Conservation (phyloP, 192 early-diverging fungal species). For the Rhizoclosmatium globosum region DNA sequence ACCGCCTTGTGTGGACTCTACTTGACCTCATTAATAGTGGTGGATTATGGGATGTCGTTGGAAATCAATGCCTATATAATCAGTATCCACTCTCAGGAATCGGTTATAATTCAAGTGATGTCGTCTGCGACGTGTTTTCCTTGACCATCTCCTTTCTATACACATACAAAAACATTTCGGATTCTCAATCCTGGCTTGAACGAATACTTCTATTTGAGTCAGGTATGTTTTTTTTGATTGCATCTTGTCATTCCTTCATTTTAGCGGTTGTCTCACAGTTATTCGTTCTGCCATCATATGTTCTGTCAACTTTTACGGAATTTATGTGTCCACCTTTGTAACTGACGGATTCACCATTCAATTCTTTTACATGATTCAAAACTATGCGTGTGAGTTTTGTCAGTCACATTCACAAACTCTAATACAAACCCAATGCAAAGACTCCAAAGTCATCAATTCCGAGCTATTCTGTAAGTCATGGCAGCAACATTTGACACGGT, state of each 20-base stretch:
- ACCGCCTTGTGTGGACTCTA: conserved; percentile 2
- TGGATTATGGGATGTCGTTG: neutral
- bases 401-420: no score
- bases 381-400: neutral
- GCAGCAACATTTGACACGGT: no score
- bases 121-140: neutral
- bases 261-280: neutral
- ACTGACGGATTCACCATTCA: neutral
- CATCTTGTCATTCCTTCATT: neutral
- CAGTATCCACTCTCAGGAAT: neutral
- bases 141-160: neutral
- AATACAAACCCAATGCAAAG: no score
- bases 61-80: neutral
- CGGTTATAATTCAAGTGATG: neutral
- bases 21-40: neutral
- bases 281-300: neutral
- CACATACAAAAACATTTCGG: neutral
- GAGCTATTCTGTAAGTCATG: no score
- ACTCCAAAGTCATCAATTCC: no score
- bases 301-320: neutral
- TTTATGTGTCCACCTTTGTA: neutral
- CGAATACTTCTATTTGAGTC: neutral
- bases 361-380: neutral
- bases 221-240: neutral
- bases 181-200: neutral